These are phyloP conservation scores for Fomitiporia mediterranea DNA, from an alignment of 1,284 basidiomycete genomes.

Conservation along the genomic window DNA sequence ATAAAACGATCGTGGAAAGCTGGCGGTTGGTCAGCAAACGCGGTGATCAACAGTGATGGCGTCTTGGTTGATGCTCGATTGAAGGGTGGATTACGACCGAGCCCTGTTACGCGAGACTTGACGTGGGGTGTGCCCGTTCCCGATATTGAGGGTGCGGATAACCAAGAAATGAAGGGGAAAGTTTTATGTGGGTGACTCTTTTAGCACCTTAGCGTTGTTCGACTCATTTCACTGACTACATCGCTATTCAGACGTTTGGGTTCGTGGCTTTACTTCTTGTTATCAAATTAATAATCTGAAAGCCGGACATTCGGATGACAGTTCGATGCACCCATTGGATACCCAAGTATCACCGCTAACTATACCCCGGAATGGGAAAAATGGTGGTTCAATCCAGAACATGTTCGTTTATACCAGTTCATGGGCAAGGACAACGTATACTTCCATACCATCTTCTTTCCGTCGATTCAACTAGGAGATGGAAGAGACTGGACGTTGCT, in stretches of 20 bases:
- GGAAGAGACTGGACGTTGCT: constrained; percentile 92
- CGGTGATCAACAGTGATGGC: constrained; percentile 82
- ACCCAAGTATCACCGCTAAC: constrained; percentile 95
- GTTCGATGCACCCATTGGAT: constrained; percentile 98
- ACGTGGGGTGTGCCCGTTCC: constrained; percentile 97
- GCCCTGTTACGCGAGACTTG: constrained; percentile 91
- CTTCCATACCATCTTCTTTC: constrained; percentile 98
- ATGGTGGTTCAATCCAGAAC: constrained; percentile 96
- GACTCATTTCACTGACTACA: constrained; percentile 10
- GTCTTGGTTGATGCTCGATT: constrained; percentile 90
- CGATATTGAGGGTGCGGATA: constrained; percentile 63
- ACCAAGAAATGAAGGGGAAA: constrained; percentile 86
- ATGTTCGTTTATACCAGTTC: constrained; percentile 96
- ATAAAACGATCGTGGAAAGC: constrained; percentile 75
- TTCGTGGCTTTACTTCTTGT: too few species aligned
- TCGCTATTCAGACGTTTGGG: constrained; percentile 70
- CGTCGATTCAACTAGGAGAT: constrained; percentile 86
- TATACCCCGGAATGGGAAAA: constrained; percentile 93
- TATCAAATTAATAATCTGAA: too few species aligned
- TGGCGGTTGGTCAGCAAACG: constrained; percentile 91
- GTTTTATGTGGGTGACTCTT: constrained; percentile 77
- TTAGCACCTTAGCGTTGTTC: constrained; percentile 1
- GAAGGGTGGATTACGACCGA: constrained; percentile 83
- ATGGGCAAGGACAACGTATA: constrained; percentile 99
- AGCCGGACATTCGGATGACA: too few species aligned